Percentiles rank a stretch among this genome's conserved stretches.
phyloP scores from a whole-genome alignment of 2,329 filamentous ascomycete genomes.

The Ophiostoma himal-ulmi region DNA sequence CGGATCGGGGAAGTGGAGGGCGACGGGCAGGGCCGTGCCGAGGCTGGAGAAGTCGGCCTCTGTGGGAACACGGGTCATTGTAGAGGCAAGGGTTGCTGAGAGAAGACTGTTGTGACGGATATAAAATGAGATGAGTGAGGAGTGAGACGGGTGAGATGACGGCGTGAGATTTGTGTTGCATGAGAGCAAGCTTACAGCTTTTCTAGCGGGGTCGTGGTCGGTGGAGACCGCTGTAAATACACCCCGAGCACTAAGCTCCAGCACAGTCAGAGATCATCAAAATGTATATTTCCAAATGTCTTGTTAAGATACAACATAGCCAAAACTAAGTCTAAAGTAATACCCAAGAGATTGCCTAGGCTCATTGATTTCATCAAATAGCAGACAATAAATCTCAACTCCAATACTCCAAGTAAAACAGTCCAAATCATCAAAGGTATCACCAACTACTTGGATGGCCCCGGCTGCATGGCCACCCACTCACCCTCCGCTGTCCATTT shows the following conservation, averaged over 20 bases:
- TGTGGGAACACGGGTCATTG: slow-evolving; percentile 42
- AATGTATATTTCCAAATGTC: not conserved
- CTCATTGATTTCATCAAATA: not conserved
- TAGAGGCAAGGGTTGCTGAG: not conserved
- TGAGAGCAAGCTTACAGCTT: not conserved
- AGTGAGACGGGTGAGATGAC: not conserved
- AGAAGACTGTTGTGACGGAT: not conserved
- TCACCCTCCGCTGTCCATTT: slow-evolving; percentile 58
- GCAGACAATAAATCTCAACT: not conserved
- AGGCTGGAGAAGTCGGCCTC: slow-evolving; percentile 46
- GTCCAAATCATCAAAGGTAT: not conserved
- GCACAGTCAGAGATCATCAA: not conserved
- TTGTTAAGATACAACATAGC: not conserved
- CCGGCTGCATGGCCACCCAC: slow-evolving; percentile 61
- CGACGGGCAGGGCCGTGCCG: slow-evolving; percentile 38
- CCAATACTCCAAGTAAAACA: not conserved
- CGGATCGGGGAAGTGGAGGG: slow-evolving; percentile 46
- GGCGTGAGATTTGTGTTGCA: not conserved
- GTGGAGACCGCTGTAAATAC: slow-evolving; percentile 4
- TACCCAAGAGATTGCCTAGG: not conserved
- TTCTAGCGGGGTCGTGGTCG: not conserved
- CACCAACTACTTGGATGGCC: slow-evolving; percentile 41
- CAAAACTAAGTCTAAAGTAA: not conserved
- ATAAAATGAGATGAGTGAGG: not conserved
- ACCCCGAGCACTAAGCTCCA: not conserved